phyloP scores from a whole-genome alignment of 768 basidiomycete genomes.

The Lactarius hengduanensis region DNA sequence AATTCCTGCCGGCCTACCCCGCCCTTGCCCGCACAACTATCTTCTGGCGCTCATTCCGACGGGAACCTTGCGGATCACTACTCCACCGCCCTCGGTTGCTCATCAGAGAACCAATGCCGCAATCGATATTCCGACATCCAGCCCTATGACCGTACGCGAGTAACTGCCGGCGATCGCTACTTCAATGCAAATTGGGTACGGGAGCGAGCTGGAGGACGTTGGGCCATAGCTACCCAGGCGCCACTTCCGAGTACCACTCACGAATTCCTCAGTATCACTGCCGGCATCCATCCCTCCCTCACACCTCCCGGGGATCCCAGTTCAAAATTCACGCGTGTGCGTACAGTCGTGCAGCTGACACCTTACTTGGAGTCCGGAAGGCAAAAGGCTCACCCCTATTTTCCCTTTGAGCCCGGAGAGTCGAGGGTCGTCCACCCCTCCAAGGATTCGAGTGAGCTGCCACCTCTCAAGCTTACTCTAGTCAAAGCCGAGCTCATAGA shows the following conservation, averaged over 20 bases:
- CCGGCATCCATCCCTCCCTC: constrained; percentile 43
- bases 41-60: constrained; percentile 29
- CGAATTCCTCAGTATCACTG: constrained; percentile 70
- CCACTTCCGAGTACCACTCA: constrained; percentile 69
- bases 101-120: constrained; percentile 42
- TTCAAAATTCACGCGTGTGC: constrained; percentile 45
- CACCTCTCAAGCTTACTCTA: constrained; percentile 59
- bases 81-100: constrained; percentile 50
- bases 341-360: constrained; percentile 83
- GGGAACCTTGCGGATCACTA: constrained; percentile 46
- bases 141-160: constrained; percentile 81
- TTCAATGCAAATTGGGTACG: constrained; percentile 86
- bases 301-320: constrained; percentile 31
- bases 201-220: constrained; percentile 66
- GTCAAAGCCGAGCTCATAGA: constrained; percentile 44
- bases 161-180: constrained; percentile 60
- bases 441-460: constrained; percentile 35
- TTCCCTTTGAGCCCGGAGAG: constrained; percentile 59
- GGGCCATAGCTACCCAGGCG: constrained; percentile 87
- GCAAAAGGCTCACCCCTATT: constrained; percentile 76
- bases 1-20: constrained; percentile 23
- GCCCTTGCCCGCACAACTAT: constrained; percentile 14
- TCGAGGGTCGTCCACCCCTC: constrained; percentile 47
- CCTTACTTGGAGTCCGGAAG: constrained; percentile 65
- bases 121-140: constrained; percentile 76